Base-by-base conservation (phyloP, 345 rosid species). In the Microcos paniculata region DNA sequence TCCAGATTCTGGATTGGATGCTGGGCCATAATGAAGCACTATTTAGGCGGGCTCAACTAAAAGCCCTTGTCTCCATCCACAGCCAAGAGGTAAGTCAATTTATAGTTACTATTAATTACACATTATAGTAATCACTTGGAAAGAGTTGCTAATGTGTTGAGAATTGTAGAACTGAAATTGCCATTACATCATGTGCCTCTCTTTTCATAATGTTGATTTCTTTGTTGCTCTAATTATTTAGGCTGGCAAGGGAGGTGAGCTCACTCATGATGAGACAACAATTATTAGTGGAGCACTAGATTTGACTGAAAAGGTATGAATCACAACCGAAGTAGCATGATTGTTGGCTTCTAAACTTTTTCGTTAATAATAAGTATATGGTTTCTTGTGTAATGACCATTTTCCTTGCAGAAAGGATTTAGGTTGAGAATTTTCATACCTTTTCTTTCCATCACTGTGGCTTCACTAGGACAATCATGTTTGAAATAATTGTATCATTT, bases 231-330 rank as follows among this genome's bases (percentile, higher is more conserved):
- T 61, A 23, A 61, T 14, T 77, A 49, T 72, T 76, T 78, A 95
- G 99, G 99, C 97, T 83, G 98, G 99, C 1, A 95, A 93, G 83
- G 98, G 99, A 69, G 99, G 99, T 77, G 99, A 95, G 76, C 94
- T 95, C 76, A 91, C 99, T 0, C 99, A 95, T 79, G 99, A 95
- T 83, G 99, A 95, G 88, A 93, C 98, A 5, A 94, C 97, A 77
- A 94, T 94, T 81, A 94, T 92, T 66, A 91, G 97, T 59, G 98
- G 98, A 79, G 99, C 98, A 21, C 90, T 95, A 58, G 99, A 95
- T 85, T 88, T 94, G 81, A 94, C 98, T 49, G 97, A 91, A 74
- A 94, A 94, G 98, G 98, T 92, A 67, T 79, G 75, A 56, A 30
- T 24, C 56, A 11, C 38, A 61, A 6, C 19, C 30, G 7, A 72